phyloP scores from a whole-genome alignment of 768 basidiomycete genomes.

The Dictyophora rubrovolvata region DNA sequence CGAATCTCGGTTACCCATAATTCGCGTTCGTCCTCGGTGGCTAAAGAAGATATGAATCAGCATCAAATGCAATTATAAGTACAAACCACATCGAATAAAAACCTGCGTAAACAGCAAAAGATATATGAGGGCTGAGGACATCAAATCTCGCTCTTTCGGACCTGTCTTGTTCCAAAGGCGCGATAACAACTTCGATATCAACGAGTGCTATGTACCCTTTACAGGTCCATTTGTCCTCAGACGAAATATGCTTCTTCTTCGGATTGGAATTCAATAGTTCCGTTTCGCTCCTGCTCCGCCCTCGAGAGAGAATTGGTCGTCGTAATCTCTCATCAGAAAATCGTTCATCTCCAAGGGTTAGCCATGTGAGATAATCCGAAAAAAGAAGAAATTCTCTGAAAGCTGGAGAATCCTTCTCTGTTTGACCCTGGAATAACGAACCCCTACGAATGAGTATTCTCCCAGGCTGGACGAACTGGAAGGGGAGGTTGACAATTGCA shows the following conservation, averaged over 20 bases:
- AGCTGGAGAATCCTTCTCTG: conserved; percentile 23
- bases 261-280: conserved; percentile 30
- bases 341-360: conserved; percentile 42
- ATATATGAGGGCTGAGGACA: conserved; percentile 64
- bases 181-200: conserved; percentile 66
- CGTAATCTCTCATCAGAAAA: conserved; percentile 3
- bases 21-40: conserved; percentile 44
- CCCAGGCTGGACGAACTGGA: conserved; percentile 71
- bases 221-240: conserved; percentile 63
- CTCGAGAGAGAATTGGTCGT: conserved; percentile 30
- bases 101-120: conserved; percentile 69
- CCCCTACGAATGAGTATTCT: conserved; percentile 69
- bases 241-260: conserved; percentile 13
- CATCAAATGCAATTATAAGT: background rate
- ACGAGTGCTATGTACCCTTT: conserved; percentile 62
- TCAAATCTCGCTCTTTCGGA: conserved; percentile 52
- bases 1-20: conserved; percentile 62
- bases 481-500: conserved; percentile 63
- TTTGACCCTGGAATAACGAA: conserved; percentile 34
- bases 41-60: conserved; percentile 24
- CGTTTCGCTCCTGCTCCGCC: conserved; percentile 52
- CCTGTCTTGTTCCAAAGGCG: conserved; percentile 31
- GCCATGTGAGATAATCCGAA: conserved; percentile 74
- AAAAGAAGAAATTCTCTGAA: conserved; percentile 72
- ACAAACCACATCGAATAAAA: background rate